phyloP scores from a whole-genome alignment of 768 basidiomycete species.

The Termitomyces sp. region DNA sequence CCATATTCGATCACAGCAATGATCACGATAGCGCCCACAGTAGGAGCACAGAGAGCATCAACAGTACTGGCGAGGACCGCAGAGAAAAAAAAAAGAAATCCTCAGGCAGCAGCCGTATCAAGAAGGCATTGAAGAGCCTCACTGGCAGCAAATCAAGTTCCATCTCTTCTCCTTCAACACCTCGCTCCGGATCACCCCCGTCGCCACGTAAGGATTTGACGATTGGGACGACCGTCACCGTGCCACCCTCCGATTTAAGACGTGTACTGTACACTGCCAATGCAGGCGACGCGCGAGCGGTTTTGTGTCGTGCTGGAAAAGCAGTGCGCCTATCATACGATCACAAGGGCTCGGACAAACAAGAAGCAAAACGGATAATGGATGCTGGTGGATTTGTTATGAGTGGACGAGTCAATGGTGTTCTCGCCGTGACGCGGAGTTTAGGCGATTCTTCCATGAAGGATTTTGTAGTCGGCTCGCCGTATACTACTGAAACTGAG shows the following conservation, averaged over 20 bases:
- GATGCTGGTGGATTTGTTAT: constrained; percentile 99
- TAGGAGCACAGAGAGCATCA: constrained; percentile 39
- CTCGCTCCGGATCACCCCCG: constrained; percentile 30
- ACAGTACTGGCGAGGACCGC: constrained; percentile 27
- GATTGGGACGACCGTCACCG: constrained; percentile 24
- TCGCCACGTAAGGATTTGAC: constrained; percentile 22
- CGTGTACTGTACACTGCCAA: constrained; percentile 94
- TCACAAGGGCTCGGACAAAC: constrained; percentile 95
- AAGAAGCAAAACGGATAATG: constrained; percentile 95
- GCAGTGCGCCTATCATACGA: constrained; percentile 96
- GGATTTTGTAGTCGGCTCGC: constrained; percentile 96
- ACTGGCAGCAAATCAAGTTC: constrained; percentile 32
- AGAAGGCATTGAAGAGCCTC: constrained; percentile 50
- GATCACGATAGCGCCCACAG: constrained; percentile 35
- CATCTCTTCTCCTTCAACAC: constrained; percentile 25
- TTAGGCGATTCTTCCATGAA: constrained; percentile 98
- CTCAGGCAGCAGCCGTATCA: constrained; percentile 45
- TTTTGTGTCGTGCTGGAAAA: constrained; percentile 85
- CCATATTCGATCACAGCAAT: constrained; percentile 26
- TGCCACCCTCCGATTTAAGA: constrained; percentile 49
- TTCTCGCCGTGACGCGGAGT: constrained; percentile 92
- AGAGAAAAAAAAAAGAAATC: constrained; percentile 33
- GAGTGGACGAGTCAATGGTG: constrained; percentile 98
- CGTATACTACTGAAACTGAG: constrained; percentile 97
- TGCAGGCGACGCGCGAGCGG: constrained; percentile 93